Conservation (phyloP, 495 filamentous ascomycete genomes). For the Amorphotheca resinae region DNA sequence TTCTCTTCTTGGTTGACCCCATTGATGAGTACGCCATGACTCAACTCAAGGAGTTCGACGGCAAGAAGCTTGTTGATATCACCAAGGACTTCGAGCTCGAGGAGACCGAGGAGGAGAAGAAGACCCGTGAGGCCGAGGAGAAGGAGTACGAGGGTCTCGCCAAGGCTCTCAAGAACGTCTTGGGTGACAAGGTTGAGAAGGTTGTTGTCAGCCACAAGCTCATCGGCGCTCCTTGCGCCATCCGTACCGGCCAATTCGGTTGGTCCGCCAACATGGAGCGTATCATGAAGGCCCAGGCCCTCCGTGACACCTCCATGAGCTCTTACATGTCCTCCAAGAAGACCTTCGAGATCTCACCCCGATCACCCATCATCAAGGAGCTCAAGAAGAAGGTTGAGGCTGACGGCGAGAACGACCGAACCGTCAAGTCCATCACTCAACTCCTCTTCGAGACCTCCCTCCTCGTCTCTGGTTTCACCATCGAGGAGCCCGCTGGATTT, state of each 20-base stretch:
- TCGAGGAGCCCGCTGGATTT: constrained; percentile 95
- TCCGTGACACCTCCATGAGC: constrained; percentile 98
- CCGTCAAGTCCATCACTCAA: constrained; percentile 95
- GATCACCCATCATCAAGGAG: constrained; percentile 95
- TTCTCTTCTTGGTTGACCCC: constrained; percentile 97
- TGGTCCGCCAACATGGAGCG: constrained; percentile 99
- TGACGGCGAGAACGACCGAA: constrained; percentile 95
- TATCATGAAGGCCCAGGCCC: constrained; percentile 99
- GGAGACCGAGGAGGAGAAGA: constrained; percentile 99
- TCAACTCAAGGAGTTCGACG: constrained; percentile 98
- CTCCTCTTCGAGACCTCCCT: constrained; percentile 98
- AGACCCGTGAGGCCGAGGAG: constrained; percentile 85
- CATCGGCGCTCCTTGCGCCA: constrained; percentile 87
- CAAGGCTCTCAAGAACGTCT: constrained; percentile 96
- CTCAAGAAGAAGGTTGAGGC: constrained; percentile 96
- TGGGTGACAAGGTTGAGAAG: constrained; percentile 99
- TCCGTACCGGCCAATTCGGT: constrained; percentile 98
- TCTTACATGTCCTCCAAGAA: constrained; percentile 99
- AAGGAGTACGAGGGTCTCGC: constrained; percentile 91
- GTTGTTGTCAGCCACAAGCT: constrained; percentile 99
- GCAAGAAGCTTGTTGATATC: constrained; percentile 99
- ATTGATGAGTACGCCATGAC: constrained; percentile 99
- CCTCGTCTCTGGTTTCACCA: constrained; percentile 96
- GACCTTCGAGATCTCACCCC: constrained; percentile 99
- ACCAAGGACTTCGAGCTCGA: constrained; percentile 99